A percentile compares a stretch with the other conserved stretches of the same genome.
These are phyloP conservation scores for Skeletonema potamos DNA, from an alignment of 108 stramenopile species.

Conservation along the genomic window DNA sequence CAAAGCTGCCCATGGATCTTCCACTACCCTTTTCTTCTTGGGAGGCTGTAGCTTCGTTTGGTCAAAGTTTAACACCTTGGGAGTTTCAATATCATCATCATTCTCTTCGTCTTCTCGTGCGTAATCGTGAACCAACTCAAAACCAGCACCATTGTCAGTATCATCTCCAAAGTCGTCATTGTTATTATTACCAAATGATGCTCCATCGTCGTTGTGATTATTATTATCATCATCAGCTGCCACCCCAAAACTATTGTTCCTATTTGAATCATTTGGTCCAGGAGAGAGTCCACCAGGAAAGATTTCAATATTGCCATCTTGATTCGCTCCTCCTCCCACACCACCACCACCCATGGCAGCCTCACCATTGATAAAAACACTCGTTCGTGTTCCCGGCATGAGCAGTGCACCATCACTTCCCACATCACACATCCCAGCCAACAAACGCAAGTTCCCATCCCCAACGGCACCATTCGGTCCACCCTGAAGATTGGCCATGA, in stretches of 20 bases:
- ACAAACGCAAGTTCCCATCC: slow-evolving; percentile 18
- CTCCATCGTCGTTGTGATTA: slow-evolving; percentile 49
- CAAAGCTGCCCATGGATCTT: slow-evolving; percentile 82
- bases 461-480: slow-evolving; percentile 7
- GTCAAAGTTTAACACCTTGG: not conserved
- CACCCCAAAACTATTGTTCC: slow-evolving; percentile 1
- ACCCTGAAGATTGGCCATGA: slow-evolving; percentile 34
- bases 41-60: not conserved
- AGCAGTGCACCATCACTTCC: slow-evolving; percentile 53
- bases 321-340: slow-evolving; percentile 1
- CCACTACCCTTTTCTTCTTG: slow-evolving; percentile 17
- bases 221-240: slow-evolving; percentile 10
- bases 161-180: slow-evolving; percentile 14
- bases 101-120: slow-evolving; percentile 10
- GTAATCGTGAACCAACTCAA: slow-evolving; percentile 33
- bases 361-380: slow-evolving; percentile 19
- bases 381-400: slow-evolving; percentile 48
- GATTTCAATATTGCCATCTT: slow-evolving; percentile 21
- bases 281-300: slow-evolving; percentile 36
- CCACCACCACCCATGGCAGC: not conserved
- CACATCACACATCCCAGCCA: slow-evolving; percentile 49
- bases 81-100: slow-evolving; percentile 31
- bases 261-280: not conserved
- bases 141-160: slow-evolving; percentile 15
- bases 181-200: slow-evolving; percentile 26